phyloP scores from a whole-genome alignment of 2,329 filamentous ascomycete genomes.

The Tolypocladium tropicale region DNA sequence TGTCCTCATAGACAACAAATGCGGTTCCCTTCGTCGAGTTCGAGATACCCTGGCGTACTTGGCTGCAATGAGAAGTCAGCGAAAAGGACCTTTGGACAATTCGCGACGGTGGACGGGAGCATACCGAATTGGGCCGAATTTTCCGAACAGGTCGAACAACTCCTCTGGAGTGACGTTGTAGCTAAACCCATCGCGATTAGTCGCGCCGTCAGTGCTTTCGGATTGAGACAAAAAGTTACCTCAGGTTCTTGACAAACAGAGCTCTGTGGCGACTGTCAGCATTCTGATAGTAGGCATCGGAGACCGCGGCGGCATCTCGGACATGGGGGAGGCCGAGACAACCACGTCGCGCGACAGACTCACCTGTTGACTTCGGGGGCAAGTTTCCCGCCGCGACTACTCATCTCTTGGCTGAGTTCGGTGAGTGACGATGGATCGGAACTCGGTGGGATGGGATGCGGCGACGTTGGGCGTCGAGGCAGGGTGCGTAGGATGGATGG shows the following conservation, averaged over 20 bases:
- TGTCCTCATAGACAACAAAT: conserved; percentile 99
- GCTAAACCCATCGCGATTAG: conserved; percentile 38
- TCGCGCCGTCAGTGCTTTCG: neutral
- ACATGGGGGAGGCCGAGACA: neutral
- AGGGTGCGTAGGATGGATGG: conserved; percentile 14
- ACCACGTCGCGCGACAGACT: conserved; percentile 7
- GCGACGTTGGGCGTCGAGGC: conserved; percentile 8
- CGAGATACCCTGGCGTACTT: conserved; percentile 97
- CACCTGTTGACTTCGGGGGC: conserved; percentile 98
- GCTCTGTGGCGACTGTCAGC: conserved; percentile 52
- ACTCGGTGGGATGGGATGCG: conserved; percentile 15
- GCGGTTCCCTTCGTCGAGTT: conserved; percentile 97
- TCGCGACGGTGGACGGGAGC: conserved; percentile 19
- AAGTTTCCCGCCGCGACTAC: conserved; percentile 93
- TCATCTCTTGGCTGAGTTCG: conserved; percentile 64
- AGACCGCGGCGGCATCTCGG: neutral
- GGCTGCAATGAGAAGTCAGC: conserved; percentile 42
- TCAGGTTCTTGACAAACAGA: conserved; percentile 99
- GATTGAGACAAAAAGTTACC: conserved; percentile 38
- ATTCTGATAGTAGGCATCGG: neutral
- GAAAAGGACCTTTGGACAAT: neutral
- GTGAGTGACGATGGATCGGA: conserved; percentile 17
- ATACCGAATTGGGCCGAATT: conserved; percentile 91
- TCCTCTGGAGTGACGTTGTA: conserved; percentile 98
- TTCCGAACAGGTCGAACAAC: conserved; percentile 96